Evolutionary conservation across 228 moss, liverwort and hornwort genomes (phyloP).

Genomic region (Sphagnum magellanicum): DNA sequence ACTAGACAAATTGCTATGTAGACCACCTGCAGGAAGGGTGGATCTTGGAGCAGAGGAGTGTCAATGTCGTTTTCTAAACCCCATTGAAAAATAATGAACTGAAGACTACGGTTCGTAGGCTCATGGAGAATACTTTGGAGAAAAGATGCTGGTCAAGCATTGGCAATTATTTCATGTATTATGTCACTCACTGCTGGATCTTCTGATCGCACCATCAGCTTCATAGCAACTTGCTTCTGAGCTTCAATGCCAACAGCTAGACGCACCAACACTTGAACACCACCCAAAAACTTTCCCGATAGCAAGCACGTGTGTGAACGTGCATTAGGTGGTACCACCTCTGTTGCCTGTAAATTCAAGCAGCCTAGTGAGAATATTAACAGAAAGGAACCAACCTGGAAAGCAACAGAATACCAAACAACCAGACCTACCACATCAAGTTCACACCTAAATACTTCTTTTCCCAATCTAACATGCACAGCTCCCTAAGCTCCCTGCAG

Average conservation of each 20-base stretch:
- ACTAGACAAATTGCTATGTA: neutral
- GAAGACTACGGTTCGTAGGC: neutral
- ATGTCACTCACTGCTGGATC: constrained; percentile 57
- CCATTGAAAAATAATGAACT: constrained; percentile 1
- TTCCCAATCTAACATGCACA: too few species aligned
- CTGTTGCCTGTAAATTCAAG: constrained; percentile 59
- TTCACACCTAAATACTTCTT: too few species aligned
- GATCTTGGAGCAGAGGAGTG: constrained; percentile 10
- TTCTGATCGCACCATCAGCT: constrained; percentile 77
- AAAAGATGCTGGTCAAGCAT: constrained; percentile 24
- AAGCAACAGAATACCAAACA: neutral
- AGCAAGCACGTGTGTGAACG: constrained; percentile 86
- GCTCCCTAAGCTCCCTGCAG: too few species aligned
- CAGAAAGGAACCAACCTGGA: neutral
- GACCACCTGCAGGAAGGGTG: constrained; percentile 5
- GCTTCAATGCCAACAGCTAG: constrained; percentile 74
- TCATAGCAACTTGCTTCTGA: constrained; percentile 87
- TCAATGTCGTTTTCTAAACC: constrained; percentile 3
- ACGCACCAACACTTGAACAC: constrained; percentile 64
- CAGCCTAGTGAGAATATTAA: neutral
- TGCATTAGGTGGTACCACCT: constrained; percentile 64
- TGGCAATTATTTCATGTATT: constrained; percentile 74
- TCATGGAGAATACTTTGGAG: neutral
- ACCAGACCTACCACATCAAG: neutral
- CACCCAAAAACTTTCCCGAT: constrained; percentile 72